A percentile compares a stretch with the other conserved stretches of the same genome.
Evolutionary conservation across 2,329 filamentous ascomycete genomes (phyloP).

Genomic region (Dissoconium aciculare): DNA sequence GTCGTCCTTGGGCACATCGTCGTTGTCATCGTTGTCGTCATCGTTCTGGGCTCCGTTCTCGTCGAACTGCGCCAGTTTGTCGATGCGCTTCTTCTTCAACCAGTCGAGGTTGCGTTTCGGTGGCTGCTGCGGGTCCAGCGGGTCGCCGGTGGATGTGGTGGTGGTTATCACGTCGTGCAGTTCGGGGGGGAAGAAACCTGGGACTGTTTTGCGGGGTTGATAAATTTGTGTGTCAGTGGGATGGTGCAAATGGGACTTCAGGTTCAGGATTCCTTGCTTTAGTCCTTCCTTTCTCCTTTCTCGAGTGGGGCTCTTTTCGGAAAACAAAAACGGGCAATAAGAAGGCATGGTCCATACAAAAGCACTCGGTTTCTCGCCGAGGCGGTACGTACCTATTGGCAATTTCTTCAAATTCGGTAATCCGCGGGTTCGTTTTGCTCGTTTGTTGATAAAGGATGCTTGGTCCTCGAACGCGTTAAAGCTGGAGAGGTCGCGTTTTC

Average conservation of each 20-base stretch:
- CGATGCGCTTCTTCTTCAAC: constrained; percentile 13
- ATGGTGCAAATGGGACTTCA: too few species aligned
- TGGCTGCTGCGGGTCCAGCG: too few species aligned
- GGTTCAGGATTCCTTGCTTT: too few species aligned
- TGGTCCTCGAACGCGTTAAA: constrained; percentile 42
- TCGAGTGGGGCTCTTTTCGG: too few species aligned
- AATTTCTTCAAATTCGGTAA: constrained; percentile 37
- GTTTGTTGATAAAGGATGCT: constrained; percentile 27
- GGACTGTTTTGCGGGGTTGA: too few species aligned
- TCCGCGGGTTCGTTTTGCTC: constrained; percentile 20
- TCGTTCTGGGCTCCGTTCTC: constrained; percentile 10
- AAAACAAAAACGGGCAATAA: too few species aligned
- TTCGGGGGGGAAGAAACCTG: constrained; percentile 33
- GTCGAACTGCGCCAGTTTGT: constrained; percentile 15
- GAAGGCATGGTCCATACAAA: too few species aligned
- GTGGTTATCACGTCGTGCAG: constrained; percentile 32
- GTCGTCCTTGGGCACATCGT: constrained; percentile 50
- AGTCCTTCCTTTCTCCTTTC: too few species aligned
- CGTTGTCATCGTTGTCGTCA: constrained; percentile 9
- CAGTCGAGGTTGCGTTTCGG: constrained; percentile 12
- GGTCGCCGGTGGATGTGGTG: too few species aligned
- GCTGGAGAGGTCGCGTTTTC: constrained; percentile 37
- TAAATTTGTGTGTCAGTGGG: too few species aligned
- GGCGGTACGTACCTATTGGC: constrained; percentile 10
- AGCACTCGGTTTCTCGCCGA: too few species aligned